Percentiles rank a stretch among this genome's conserved stretches.
phyloP scores from a whole-genome alignment of 345 rosid species.

The Brassica napus region Da-Ae NC_063451.1:8095001-8095500 shows the following conservation, averaged over 20 bases:
- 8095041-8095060: slow-evolving; percentile 45
- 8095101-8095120: not conserved
- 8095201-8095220: slow-evolving; percentile 55
- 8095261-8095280: not conserved
- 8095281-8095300: not conserved
- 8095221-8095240: slow-evolving; percentile 46
- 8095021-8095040: slow-evolving; percentile 45
- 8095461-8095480: not conserved
- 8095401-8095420: not conserved
- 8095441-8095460: not conserved
- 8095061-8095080: not conserved
- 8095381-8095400: not conserved
- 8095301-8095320: not conserved
- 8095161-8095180: slow-evolving; percentile 49
- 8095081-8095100: not conserved
- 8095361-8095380: not conserved
- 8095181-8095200: slow-evolving; percentile 58
- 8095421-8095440: not conserved
- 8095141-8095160: slow-evolving; percentile 76
- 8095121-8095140: slow-evolving; percentile 39
- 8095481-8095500: not conserved
- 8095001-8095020: slow-evolving; percentile 54
- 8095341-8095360: not conserved
- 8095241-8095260: not conserved
- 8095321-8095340: not conserved